Evolutionary conservation across 371 early-diverging fungal genomes (phyloP).

Genomic region (Haplosporangium sp.): DNA sequence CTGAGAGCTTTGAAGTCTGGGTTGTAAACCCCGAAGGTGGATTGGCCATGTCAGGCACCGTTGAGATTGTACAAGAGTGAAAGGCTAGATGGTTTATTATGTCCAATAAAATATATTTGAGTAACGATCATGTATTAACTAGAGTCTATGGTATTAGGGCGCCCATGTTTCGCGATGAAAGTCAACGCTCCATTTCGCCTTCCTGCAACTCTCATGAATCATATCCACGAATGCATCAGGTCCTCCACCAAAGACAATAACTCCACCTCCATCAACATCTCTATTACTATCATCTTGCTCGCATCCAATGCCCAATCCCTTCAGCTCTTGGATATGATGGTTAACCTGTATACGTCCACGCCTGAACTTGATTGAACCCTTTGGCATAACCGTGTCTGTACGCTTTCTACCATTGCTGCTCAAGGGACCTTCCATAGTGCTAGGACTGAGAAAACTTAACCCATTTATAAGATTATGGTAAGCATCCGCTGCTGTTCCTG

Average conservation of each 20-base stretch:
- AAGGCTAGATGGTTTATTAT: neutral
- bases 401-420: slow-evolving; percentile 5
- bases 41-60: slow-evolving; percentile 80
- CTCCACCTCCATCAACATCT: slow-evolving; percentile 9
- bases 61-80: slow-evolving; percentile 31
- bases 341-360: slow-evolving; percentile 50
- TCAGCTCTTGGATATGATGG: slow-evolving; percentile 47
- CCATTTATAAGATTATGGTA: slow-evolving; percentile 18
- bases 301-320: slow-evolving; percentile 35
- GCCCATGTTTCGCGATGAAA: slow-evolving; percentile 52
- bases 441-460: slow-evolving; percentile 4
- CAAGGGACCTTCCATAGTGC: neutral
- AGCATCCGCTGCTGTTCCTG: neutral
- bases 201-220: slow-evolving; percentile 43
- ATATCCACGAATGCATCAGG: slow-evolving; percentile 52
- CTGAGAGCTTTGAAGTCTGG: slow-evolving; percentile 75
- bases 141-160: slow-evolving; percentile 1
- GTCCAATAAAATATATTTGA: neutral
- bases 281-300: neutral
- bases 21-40: slow-evolving; percentile 72
- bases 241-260: slow-evolving; percentile 50
- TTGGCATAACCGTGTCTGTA: slow-evolving; percentile 1
- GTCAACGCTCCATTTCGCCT: slow-evolving; percentile 40
- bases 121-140: neutral
- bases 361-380: slow-evolving; percentile 13